Base-by-base conservation (phyloP, 2,329 filamentous ascomycete species). In the Cladophialophora carrionii region DNA sequence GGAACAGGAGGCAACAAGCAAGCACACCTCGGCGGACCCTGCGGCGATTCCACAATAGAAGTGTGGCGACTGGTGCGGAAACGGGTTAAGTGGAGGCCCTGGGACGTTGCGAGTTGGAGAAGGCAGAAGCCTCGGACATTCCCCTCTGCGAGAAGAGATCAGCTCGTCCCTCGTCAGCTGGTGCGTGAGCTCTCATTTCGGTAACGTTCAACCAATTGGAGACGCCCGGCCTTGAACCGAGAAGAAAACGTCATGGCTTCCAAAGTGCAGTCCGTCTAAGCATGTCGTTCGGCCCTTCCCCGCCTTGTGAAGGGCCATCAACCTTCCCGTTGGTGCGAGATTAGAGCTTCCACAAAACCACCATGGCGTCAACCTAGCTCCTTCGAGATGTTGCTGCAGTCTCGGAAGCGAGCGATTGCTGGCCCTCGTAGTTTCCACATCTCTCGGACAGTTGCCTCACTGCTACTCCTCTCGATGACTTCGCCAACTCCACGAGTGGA, bases 301-400 rank as follows among this genome's bases (percentile, higher is more conserved):
- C 59, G 34, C 51, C 59, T 48, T 48, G 17, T 31, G 3, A 41
- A 24, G 34, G 22, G 31, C n/a, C 17, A 51, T 34, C 46, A 10
- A 22, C 24, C 51, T 52, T 57, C 52, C 61, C 61, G 43, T 46
- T 63, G 54, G 61, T 58, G 61, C 61, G 61, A 58, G 48, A 54
- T 54, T 53, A 41, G 54, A 49, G 52, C 24, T 54, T 51, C 8
- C n/a, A n/a, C n/a, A 17, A 29, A 3, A 22, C n/a, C 46, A 20
- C 51, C 9, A 32, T 58, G 29, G 46, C 55, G 55, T 58, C 55
- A 58, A 58, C 24, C 54, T 53, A 51, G 54, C 31, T 46, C 5
- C 14, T 34, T 51, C 61, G 46, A 63, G 61, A 63, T 20, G 55
- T 4, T 17, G 34, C 46, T 53, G 55, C 61, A 53, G 22, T 63